phyloP scores from a whole-genome alignment of 2,329 filamentous ascomycete genomes.

The Didymella pomorum region DNA sequence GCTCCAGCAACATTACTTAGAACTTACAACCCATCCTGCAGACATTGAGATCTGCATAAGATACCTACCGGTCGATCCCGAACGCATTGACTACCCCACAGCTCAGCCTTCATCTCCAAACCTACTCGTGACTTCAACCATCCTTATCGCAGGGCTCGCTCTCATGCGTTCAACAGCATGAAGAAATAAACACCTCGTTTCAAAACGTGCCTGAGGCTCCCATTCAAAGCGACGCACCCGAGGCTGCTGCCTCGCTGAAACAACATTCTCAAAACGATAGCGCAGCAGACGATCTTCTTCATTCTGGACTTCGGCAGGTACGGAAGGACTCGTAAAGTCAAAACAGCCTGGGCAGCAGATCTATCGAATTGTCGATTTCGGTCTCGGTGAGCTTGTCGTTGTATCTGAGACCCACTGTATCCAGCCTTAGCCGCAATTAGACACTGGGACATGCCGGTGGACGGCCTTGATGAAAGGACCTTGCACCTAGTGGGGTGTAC shows the following conservation, averaged over 20 bases:
- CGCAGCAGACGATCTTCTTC: not conserved
- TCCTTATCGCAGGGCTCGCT: conserved; percentile 1
- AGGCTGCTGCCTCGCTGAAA: not conserved
- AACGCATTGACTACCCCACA: conserved; percentile 26
- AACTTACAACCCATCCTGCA: not conserved
- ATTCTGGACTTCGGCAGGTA: not conserved
- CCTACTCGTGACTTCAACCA: conserved; percentile 6
- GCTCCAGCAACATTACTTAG: not conserved
- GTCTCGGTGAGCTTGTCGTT: not conserved
- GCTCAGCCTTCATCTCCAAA: conserved; percentile 20
- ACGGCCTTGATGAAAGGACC: conserved; percentile 6
- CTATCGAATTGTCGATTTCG: not conserved
- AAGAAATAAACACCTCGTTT: conserved; percentile 12
- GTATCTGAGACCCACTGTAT: conserved; percentile 1
- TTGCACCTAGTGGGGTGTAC: not conserved
- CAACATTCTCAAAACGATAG: not conserved
- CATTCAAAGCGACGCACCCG: not conserved
- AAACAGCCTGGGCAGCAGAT: not conserved
- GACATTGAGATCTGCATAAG: conserved; percentile 3
- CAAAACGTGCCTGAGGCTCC: conserved; percentile 13
- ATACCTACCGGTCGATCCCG: conserved; percentile 12
- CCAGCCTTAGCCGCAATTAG: not conserved
- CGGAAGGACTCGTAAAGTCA: not conserved
- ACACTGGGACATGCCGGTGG: conserved; percentile 4
- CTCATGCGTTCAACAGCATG: conserved; percentile 7